Evolutionary conservation across 257 asterid genomes (phyloP).

Genomic region (Eucommia ulmoides): DNA sequence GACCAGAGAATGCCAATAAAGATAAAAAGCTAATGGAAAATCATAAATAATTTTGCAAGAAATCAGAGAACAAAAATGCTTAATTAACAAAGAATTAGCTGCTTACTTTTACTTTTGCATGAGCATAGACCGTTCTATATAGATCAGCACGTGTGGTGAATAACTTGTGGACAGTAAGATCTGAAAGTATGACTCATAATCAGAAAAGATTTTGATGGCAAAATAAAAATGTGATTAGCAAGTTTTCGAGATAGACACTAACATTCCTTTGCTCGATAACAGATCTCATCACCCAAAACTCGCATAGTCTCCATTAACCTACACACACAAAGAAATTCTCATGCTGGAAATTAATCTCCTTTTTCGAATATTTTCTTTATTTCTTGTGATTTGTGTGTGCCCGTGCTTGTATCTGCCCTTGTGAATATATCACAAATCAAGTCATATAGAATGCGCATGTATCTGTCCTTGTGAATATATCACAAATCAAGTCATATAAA

Average conservation of each 20-base stretch:
- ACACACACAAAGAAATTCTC: constrained; percentile 10
- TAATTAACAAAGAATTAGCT: neutral
- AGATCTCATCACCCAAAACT: constrained; percentile 86
- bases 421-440: no score
- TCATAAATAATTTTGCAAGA: neutral
- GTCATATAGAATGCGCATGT: no score
- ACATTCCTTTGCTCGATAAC: constrained; percentile 90
- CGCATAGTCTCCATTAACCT: constrained; percentile 92
- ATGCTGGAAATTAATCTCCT: constrained; percentile 3
- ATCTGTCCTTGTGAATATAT: no score
- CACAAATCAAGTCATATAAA: no score
- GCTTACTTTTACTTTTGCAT: constrained; percentile 88
- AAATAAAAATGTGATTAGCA: constrained; percentile 4
- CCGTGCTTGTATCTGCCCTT: no score
- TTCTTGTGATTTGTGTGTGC: neutral
- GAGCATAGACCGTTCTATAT: constrained; percentile 76
- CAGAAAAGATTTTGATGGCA: constrained; percentile 10
- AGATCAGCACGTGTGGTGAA: constrained; percentile 90
- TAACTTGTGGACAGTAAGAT: constrained; percentile 75
- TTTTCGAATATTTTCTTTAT: neutral
- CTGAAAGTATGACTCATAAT: constrained; percentile 29
- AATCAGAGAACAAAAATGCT: neutral
- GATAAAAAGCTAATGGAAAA: no score
- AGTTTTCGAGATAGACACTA: constrained; percentile 11
- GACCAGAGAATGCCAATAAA: no score